Base-by-base conservation (phyloP, 2,329 filamentous ascomycete species). In the Huntiella moniliformis region DNA sequence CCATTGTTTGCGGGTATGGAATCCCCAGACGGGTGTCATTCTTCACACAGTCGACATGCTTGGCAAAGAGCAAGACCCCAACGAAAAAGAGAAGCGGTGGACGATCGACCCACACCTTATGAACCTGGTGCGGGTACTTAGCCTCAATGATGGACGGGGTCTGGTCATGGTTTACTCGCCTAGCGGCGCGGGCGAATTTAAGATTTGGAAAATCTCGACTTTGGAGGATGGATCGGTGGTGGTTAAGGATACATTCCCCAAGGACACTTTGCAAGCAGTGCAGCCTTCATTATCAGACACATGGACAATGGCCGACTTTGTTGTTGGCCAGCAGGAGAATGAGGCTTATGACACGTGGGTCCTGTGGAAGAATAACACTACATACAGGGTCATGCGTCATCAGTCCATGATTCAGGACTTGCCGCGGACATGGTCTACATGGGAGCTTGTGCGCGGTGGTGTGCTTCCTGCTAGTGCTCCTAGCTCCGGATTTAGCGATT, bases 1-100 rank as follows among this genome's bases (percentile, higher is more conserved):
- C 54, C 87, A 98, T 58, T 79, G 77, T 8, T 65, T 98, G 57
- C 79, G 86, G 55, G 77, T 91, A 35, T 96, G 91, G 88, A 91
- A 93, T 56, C 67, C 88, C 31, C 67, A 74, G n/a, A 82, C 74
- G 35, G 87, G 87, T 40, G 82, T 79, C 57, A 73, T 92, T 46
- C 73, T 83, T 4, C 75, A 77, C 47, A 78, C 79, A 4, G 77
- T 76, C 53, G 88, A 98, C 60, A 68, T 98, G 31, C 61, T 96
- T 12, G 76, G 80, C 53, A 70, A 77, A 15, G 65, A 72, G 31
- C 62, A 74, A 45, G 73, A 80, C 43, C 69, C 77, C 1, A 28
- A 37, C 16, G 43, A 45, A 22, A 42, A 42, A 17, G 75, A 83
- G 42, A 68, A 71, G n/a, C 79, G 80, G 50, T 84, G 83, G 65